Evolutionary conservation across 805 yeast genomes (phyloP), one percentile per base, ranked within the genome.

Genomic region (Sungouiella blattae): DNA sequence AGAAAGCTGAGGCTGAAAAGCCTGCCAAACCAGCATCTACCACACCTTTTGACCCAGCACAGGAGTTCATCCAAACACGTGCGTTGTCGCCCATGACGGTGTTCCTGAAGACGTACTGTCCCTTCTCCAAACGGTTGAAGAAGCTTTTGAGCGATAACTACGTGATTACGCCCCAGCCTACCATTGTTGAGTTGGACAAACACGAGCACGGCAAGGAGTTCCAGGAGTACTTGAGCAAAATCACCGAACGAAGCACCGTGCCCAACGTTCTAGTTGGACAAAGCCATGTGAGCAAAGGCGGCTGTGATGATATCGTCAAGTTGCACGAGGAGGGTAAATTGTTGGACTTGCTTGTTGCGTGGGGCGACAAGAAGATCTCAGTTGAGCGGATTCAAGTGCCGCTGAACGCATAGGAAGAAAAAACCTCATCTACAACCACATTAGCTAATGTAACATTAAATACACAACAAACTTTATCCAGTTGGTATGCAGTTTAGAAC

Each of bases 161-260:
- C 60, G 71, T 71, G 33, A 77, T 91, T 41, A 69, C 73, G 3
- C 98, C 98, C 4, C 62, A 69, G 21, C 89, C 87, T 3, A 52
- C 69, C 5, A 71, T 85, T 35, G 86, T 91, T 12, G 98, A 91
- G 55, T 69, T 91, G 34, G 97, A 91, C 60, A 71, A 69, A 50
- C 95, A 87, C 57, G 69, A 73, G 32, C 73, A 87, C 55, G 97
- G 97, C 1, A 57, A 64, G 3, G 83, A 75, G 42, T 69, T 93
- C 41, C 97, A 89, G 60, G 75, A 67, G 12, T 82, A 83, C 58
- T 70, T 93, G 34, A 82, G 71, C 12, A 66, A 28, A 18, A 35
- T 40, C 8, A 36, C 50, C 6, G 36, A 38, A 16, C 37, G 52
- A 11, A 16, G 13, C 17, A 47, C 52, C 8, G 52, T 47, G 28